Conservation (phyloP, 148 eudicot species). For the Chenopodium suecicum region DNA sequence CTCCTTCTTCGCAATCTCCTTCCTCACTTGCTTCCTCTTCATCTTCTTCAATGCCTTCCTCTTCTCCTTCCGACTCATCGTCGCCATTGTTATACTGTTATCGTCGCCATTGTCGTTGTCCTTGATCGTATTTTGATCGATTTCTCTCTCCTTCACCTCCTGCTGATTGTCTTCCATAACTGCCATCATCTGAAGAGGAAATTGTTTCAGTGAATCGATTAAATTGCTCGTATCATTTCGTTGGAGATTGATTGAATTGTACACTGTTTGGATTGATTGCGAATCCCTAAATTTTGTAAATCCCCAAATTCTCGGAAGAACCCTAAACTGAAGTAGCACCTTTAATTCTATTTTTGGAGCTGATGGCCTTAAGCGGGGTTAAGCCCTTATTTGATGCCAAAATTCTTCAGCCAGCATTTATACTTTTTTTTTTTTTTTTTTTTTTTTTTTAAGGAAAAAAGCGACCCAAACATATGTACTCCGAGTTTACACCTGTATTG, state of each 20-base stretch:
- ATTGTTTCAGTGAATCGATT: neutral
- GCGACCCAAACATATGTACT: too few species aligned
- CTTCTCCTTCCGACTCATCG: constrained; percentile 62
- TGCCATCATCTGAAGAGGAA: constrained; percentile 1
- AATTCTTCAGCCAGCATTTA: too few species aligned
- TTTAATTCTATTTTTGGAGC: too few species aligned
- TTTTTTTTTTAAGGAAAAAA: too few species aligned
- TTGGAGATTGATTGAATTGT: neutral
- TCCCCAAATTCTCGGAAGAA: neutral
- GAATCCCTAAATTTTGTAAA: neutral
- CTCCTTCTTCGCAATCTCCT: constrained; percentile 60
- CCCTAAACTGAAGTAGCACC: neutral
- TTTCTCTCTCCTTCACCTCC: constrained; percentile 13
- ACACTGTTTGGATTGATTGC: neutral
- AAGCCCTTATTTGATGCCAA: too few species aligned
- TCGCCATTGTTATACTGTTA: neutral
- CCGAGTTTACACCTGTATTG: too few species aligned
- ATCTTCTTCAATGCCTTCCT: constrained; percentile 75
- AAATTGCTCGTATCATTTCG: neutral
- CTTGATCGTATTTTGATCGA: neutral
- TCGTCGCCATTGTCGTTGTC: neutral
- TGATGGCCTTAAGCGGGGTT: too few species aligned
- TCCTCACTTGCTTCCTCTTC: constrained; percentile 74
- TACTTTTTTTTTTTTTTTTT: too few species aligned
- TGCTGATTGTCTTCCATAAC: neutral